Evolutionary conservation across 352 stramenopile species (phyloP).

Genomic region (Phytophthora pinifolia): DNA sequence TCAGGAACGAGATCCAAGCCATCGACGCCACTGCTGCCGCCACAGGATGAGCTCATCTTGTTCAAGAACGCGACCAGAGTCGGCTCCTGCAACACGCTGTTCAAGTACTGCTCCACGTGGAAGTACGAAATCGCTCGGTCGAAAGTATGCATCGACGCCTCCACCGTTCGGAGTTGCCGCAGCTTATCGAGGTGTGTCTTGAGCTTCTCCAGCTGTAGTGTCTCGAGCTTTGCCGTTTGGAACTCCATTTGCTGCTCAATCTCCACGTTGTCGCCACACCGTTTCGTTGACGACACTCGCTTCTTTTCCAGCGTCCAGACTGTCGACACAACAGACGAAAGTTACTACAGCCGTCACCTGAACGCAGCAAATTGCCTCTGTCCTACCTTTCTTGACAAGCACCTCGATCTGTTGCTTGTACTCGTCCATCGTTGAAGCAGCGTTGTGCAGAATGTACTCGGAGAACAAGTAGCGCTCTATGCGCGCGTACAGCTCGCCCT

Average conservation of each 20-base stretch:
- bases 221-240: conserved; percentile 74
- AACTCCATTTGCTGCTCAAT: conserved; percentile 61
- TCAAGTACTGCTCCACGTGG: conserved; percentile 83
- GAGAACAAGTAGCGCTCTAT: conserved; percentile 78
- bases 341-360: not conserved
- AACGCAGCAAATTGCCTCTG: not conserved
- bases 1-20: conserved; percentile 67
- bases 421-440: conserved; percentile 51
- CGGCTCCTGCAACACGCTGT: conserved; percentile 72
- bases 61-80: conserved; percentile 66
- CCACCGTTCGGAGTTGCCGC: conserved; percentile 72
- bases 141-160: conserved; percentile 78
- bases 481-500: conserved; percentile 71
- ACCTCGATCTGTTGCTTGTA: conserved; percentile 68
- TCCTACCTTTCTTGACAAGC: conserved; percentile 72
- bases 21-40: conserved; percentile 23
- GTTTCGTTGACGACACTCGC: conserved; percentile 50
- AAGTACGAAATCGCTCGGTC: conserved; percentile 81
- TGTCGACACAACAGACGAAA: conserved; percentile 15
- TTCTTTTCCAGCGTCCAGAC: conserved; percentile 68
- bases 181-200: conserved; percentile 69
- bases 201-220: conserved; percentile 58
- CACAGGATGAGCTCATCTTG: conserved; percentile 64
- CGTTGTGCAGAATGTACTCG: conserved; percentile 78
- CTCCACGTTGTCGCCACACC: conserved; percentile 60